Base-by-base conservation (phyloP, 2,329 filamentous ascomycete genomes). In the Cordyceps tenuipes region DNA sequence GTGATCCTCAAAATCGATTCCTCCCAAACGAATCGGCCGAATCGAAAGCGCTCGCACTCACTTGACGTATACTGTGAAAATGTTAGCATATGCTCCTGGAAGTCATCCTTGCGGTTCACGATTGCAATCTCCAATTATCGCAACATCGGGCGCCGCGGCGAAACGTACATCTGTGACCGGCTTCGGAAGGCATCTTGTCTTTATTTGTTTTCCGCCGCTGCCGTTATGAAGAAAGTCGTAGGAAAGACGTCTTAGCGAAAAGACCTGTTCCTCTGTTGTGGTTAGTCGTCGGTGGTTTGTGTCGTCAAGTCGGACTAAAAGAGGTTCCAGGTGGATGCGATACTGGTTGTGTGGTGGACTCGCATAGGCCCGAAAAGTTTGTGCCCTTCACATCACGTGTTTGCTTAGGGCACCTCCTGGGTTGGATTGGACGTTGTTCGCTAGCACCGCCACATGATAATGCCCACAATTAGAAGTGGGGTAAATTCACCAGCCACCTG, bases 171-270 rank as follows among this genome's bases (percentile, higher is more conserved):
- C 89, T 86, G 86, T 92, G 88, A 80, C 89, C 89, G 76, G 87
- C 82, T 85, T 90, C 88, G 75, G 89, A 87, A 88, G 88, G 85
- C 89, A 94, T 94, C 78, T 84, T 91, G 87, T 80, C 79, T 71
- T 71, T 67, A 77, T 73, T 71, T 67, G 77, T 71, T 70, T 72
- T 73, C 72, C 72, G 70, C 72, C 72, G 71, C 72, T 73, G 77
- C 73, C 75, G 57, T 60, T 54, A 49, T 54, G 73, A 69, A 68
- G 72, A 69, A 68, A 70, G 70, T 72, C 64, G 68, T 68, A 68
- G 68, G 68, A 69, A 59, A 70, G 73, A 70, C 72, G 74, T 76
- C 75, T 76, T 75, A 72, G 69, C 71, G 68, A 73, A 75, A 75
- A 77, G 76, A 75, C 75, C 72, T 72, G 75, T 73, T 68, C 71